These are phyloP conservation scores for Aureobasidium melanogenum DNA, from an alignment of 2,329 filamentous ascomycete species.

Conservation along the genomic window DNA sequence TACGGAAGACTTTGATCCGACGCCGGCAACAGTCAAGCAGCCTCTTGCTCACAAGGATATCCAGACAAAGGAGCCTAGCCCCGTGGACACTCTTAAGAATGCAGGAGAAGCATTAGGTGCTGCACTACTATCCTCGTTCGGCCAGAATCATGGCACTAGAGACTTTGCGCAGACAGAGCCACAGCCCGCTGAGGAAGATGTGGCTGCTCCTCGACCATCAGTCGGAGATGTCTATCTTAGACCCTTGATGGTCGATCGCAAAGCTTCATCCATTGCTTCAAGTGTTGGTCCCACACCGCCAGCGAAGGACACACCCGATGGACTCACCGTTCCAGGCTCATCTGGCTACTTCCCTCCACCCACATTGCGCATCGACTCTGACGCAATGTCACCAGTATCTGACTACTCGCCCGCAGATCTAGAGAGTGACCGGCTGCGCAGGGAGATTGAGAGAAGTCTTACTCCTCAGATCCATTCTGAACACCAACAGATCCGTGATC, in stretches of 20 bases:
- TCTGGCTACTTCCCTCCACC: slow-evolving; percentile 30
- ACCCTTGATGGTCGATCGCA: slow-evolving; percentile 31
- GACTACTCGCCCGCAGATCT: slow-evolving; percentile 46
- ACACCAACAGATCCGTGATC: slow-evolving; percentile 15
- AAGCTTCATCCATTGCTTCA: slow-evolving; percentile 25
- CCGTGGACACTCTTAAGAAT: slow-evolving; percentile 39
- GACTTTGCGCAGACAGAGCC: slow-evolving; percentile 23
- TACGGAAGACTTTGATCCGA: slow-evolving; percentile 20
- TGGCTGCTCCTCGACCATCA: slow-evolving; percentile 17
- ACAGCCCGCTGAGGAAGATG: slow-evolving; percentile 19
- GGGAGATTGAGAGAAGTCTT: slow-evolving; percentile 66
- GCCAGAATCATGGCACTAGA: slow-evolving; percentile 25
- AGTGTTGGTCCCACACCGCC: slow-evolving; percentile 38
- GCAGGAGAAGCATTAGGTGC: slow-evolving; percentile 41
- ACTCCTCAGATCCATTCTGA: slow-evolving; percentile 35
- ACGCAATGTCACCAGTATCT: neutral
- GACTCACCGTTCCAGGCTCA: slow-evolving; percentile 13
- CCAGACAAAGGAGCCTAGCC: slow-evolving; percentile 18
- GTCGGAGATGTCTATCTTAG: slow-evolving; percentile 30
- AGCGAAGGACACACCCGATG: slow-evolving; percentile 34
- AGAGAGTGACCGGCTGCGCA: slow-evolving; percentile 61
- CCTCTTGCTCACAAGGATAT: slow-evolving; percentile 20
- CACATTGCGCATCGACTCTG: neutral
- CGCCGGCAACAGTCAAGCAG: slow-evolving; percentile 28
- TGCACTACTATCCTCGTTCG: slow-evolving; percentile 30